Evolutionary conservation across 441 rosid species (phyloP), one percentile per base, ranked within the genome.

Genomic region (Pelargonium fulgidum): DNA sequence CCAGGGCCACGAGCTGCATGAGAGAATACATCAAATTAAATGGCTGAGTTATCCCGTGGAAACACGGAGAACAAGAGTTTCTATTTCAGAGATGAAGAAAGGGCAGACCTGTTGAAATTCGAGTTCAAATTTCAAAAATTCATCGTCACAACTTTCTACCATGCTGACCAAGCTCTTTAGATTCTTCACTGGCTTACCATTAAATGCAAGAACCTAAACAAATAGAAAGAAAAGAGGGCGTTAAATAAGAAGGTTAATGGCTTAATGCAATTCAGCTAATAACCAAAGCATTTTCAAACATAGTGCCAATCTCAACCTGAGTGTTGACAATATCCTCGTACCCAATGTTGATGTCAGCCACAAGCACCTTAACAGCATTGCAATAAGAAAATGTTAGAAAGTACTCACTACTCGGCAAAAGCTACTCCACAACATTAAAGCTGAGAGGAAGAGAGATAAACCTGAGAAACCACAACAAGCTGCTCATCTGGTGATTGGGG

Each of bases 401-500:
- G 6, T 70, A 33, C 39, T 0, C 2, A 33, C 0, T 70, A 33
- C 39, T 0, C 2, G 4, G 39, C 39, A 22, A 22, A 22, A 22
- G 24, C 24, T 22, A 22, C 24, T 22, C 24, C 24, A 22, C 24
- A 22, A 22, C 24, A 22, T 22, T 22, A 22, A 22, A 22, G 24
- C 24, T 22, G 24, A 22, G 24, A 22, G 24, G 24, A 22, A 22
- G 47, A 54, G 61, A 41, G 26, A 68, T 42, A 66, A 41, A 89
- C 98, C 96, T 91, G 97, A 70, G 98, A 93, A 71, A 93, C 82
- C 52, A 93, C 97, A 77, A 91, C 92, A 74, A 91, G 87, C 78
- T 93, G 97, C 82, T 91, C 97, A 68, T 89, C 98, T 24, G 81
- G 81, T 14, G 92, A 84, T 70, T 89, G 86, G 16, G 96, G 91